Percentiles rank a stretch among this genome's conserved stretches.
Conservation (phyloP, 345 rosid species). For the Conringia planisiliqua region DNA sequence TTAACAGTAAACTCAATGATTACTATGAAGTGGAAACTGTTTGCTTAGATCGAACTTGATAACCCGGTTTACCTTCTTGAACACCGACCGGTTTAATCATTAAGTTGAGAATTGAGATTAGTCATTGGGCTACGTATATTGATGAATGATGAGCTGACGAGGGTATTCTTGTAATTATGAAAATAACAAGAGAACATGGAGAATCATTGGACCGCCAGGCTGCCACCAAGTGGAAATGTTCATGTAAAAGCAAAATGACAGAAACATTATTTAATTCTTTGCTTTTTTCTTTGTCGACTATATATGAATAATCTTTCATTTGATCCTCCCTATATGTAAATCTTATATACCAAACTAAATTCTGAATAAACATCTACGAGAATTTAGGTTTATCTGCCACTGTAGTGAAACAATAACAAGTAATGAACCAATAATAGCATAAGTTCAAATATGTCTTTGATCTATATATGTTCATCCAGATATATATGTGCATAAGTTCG, state of each 20-base stretch:
- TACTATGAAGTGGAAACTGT: neutral
- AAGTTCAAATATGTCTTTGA: too few species aligned
- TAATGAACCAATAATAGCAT: neutral
- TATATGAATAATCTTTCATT: neutral
- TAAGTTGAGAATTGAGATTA: neutral
- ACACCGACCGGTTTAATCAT: slow-evolving; percentile 16
- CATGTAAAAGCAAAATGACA: slow-evolving; percentile 4
- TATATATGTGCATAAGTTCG: too few species aligned
- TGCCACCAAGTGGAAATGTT: slow-evolving; percentile 39
- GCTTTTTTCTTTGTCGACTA: neutral
- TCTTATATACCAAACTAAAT: neutral
- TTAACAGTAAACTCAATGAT: slow-evolving; percentile 13
- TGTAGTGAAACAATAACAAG: neutral
- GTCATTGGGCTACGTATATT: neutral
- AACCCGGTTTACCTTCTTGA: neutral
- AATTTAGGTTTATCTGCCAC: neutral
- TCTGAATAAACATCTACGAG: neutral
- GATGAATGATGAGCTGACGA: neutral
- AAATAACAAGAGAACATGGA: slow-evolving; percentile 28
- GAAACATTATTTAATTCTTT: slow-evolving; percentile 18
- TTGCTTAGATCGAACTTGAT: neutral
- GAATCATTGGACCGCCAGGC: slow-evolving; percentile 51
- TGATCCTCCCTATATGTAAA: neutral
- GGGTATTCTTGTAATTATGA: slow-evolving; percentile 5
- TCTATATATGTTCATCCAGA: too few species aligned